Evolutionary conservation across 179 eudicot species (phyloP), one percentile per base, ranked within the genome.

Genomic region (Silene coronaria): DNA sequence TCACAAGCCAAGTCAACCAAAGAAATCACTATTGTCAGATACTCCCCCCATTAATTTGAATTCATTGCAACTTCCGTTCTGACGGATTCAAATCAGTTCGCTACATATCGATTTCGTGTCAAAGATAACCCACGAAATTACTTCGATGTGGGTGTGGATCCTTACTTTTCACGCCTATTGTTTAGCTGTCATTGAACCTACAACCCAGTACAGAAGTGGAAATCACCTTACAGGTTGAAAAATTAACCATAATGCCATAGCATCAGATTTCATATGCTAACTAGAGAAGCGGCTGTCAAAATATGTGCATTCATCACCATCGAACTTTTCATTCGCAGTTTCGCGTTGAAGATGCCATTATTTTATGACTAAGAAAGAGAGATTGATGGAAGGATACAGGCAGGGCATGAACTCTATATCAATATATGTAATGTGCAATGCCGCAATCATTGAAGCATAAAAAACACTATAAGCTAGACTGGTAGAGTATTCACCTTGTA

Each of bases 1-100:
- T 42, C 67, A 63, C 67, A 65, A 65, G 70, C 46, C 46, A 65
- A 16, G 10, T 65, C 23, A 16, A 65, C 70, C 70, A 65, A 65
- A 65, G 6, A 32, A 65, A 42, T 17, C 45, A n/a, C 34, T 10
- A 13, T 46, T 46, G 12, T 4, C 53, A 46, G 12, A 46, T 10
- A 46, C 53, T 46, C 53, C 13, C 17, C 16, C 53, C 53, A 46
- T 46, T 46, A 10, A 46, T 46, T 10, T 11, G 53, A 46, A 11
- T 46, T 46, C 16, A 46, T 46, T 46, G 53, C 53, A 46, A 10
- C 16, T 46, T 46, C 53, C 53, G 12, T 46, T 46, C 16, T 46
- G 53, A 46, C 16, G 12, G 53, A 46, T 46, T 12, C 38, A 34
- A 34, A 34, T 34, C 38, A 34, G 38, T 34, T 34, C 38, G 9